Evolutionary conservation across 2,329 filamentous ascomycete genomes (phyloP), one percentile per base, ranked within the genome.

Genomic region (Nemania sp.): DNA sequence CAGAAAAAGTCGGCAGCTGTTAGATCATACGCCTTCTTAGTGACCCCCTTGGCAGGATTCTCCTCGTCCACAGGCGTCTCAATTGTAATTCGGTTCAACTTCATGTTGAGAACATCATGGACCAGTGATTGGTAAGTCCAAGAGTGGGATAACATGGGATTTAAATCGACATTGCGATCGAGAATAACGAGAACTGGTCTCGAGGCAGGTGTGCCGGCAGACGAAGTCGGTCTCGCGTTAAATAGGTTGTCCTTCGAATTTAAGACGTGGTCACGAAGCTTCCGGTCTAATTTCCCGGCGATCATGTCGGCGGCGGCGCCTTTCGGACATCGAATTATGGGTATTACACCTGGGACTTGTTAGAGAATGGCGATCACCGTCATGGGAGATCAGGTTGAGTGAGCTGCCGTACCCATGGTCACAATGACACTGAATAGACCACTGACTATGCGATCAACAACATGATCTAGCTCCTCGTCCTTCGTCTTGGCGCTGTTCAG

Each of bases 191-290:
- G 83, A 0, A 97, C 91, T 0, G 95, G 94, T 43, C 95, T 80
- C 20, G 90, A 89, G 7, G 86, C 83, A 2, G 87, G 82, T 0
- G 89, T 86, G 14, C 82, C 80, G 1, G 80, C 74, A n/a, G 78
- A 76, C 30, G 76, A 75, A 6, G 79, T 74, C 2, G 85, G 79
- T 56, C 89, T 80, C 46, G 86, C 80, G 53, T 73, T 76, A 72
- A 99, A 99, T 4, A 99, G 82, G 67, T 97, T 97, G 69, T 97
- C 93, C 76, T 97, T 97, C 11, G 93, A 96, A 73, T 97, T 97
- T 59, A 99, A 81, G 48, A 97, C 90, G 70, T 99, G 94, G 67
- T 99, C 94, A 66, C 94, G 86, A 19, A 99, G 83, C 72, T 97
- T 99, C 56, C 94, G 86, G 70, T 99, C 94, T 20, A 99, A 84